Conservation (phyloP, 192 early-diverging fungal genomes). For the Linnemannia zychae region DNA sequence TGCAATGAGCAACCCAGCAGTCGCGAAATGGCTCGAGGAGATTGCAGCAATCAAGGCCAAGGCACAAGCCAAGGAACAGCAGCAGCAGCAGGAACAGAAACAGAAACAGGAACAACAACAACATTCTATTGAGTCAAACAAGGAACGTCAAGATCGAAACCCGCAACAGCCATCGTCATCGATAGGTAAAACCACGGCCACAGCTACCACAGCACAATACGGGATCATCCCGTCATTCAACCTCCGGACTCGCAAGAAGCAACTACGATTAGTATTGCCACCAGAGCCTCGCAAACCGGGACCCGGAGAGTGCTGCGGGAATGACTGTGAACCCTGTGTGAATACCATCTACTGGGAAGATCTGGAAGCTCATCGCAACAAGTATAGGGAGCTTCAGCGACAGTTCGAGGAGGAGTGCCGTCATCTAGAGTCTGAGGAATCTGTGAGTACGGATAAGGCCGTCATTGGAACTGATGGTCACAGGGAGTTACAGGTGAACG, state of each 20-base stretch:
- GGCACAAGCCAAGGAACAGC: constrained; percentile 16
- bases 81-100: neutral
- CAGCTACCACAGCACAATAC: neutral
- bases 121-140: neutral
- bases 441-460: neutral
- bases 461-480: neutral
- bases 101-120: neutral
- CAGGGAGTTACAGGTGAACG: neutral
- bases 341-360: constrained; percentile 47
- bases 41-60: constrained; percentile 48
- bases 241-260: constrained; percentile 26
- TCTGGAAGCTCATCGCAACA: constrained; percentile 13
- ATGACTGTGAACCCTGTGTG: constrained; percentile 50
- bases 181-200: neutral
- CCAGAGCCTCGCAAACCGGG: constrained; percentile 38
- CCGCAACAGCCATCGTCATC: neutral
- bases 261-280: constrained; percentile 21
- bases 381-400: constrained; percentile 4
- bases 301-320: constrained; percentile 50
- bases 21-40: constrained; percentile 44
- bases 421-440: neutral
- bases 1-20: constrained; percentile 29
- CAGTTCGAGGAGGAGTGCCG: constrained; percentile 28
- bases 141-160: neutral
- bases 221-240: constrained; percentile 39